A percentile compares a stretch with the other conserved stretches of the same genome.
phyloP scores from a whole-genome alignment of 371 early-diverging fungal genomes.

The Lichtheimia ornata region DNA sequence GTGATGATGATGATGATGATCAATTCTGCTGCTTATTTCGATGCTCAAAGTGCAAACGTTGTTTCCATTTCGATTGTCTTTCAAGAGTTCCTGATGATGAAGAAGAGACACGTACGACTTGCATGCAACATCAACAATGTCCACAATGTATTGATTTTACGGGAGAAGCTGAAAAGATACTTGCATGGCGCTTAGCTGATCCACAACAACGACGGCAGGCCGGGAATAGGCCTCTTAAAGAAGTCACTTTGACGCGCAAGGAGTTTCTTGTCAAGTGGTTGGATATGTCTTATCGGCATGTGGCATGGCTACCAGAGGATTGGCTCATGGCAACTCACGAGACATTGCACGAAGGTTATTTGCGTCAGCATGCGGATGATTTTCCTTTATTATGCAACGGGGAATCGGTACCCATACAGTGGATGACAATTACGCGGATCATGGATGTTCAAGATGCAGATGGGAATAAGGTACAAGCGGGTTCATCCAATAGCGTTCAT shows the following conservation, averaged over 20 bases:
- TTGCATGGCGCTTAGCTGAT: conserved; percentile 13
- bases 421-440: conserved; percentile 50
- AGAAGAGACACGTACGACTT: background rate
- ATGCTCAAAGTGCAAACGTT: conserved; percentile 39
- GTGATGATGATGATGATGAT: background rate
- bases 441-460: conserved; percentile 43
- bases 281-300: conserved; percentile 52
- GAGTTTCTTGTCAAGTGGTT: conserved; percentile 58
- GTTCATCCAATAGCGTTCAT: conserved; percentile 8
- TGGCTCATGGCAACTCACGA: conserved; percentile 41
- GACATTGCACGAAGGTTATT: conserved; percentile 24
- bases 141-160: conserved; percentile 37
- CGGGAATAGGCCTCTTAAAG: background rate
- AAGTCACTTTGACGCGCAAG: background rate
- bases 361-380: conserved; percentile 17
- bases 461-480: conserved; percentile 13
- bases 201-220: background rate
- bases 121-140: conserved; percentile 33
- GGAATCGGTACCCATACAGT: conserved; percentile 32
- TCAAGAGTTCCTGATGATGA: background rate
- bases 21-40: conserved; percentile 23
- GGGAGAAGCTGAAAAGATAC: conserved; percentile 1
- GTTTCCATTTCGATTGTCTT: conserved; percentile 39
- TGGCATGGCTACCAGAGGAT: conserved; percentile 55
- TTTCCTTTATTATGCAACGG: conserved; percentile 14